phyloP scores from a whole-genome alignment of 1,284 basidiomycete species.

The Abortiporus biennis region DNA sequence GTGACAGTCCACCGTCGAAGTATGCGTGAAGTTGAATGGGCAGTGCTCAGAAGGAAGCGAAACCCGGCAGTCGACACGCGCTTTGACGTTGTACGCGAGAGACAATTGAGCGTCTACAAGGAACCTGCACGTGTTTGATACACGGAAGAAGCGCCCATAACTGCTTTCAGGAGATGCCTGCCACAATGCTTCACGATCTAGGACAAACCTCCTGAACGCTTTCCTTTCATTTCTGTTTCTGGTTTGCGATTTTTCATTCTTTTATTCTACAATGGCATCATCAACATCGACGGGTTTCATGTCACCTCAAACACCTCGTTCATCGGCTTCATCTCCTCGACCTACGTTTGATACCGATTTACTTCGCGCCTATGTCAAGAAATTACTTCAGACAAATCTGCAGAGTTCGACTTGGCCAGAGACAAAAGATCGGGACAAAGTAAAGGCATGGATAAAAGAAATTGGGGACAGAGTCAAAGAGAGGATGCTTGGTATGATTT shows the following conservation, averaged over 20 bases:
- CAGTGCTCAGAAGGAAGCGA: too few species aligned
- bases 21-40: too few species aligned
- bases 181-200: too few species aligned
- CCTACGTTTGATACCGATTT: constrained; percentile 67
- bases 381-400: constrained; percentile 63
- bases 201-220: too few species aligned
- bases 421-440: constrained; percentile 57
- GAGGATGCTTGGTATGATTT: constrained; percentile 53
- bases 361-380: constrained; percentile 73
- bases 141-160: too few species aligned
- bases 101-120: not conserved
- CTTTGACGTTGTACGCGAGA: not conserved
- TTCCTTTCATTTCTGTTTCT: constrained; percentile 2
- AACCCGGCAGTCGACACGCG: not conserved
- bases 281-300: too few species aligned
- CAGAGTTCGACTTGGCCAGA: constrained; percentile 61
- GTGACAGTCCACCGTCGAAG: too few species aligned
- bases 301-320: constrained; percentile 44
- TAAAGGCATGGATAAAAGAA: constrained; percentile 73
- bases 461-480: constrained; percentile 78
- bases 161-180: too few species aligned
- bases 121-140: too few species aligned
- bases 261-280: too few species aligned
- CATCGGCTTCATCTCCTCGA: constrained; percentile 48
- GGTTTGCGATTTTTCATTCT: constrained; percentile 48